Evolutionary conservation across 768 basidiomycete species (phyloP).

Genomic region (Tricholoma sp.): DNA sequence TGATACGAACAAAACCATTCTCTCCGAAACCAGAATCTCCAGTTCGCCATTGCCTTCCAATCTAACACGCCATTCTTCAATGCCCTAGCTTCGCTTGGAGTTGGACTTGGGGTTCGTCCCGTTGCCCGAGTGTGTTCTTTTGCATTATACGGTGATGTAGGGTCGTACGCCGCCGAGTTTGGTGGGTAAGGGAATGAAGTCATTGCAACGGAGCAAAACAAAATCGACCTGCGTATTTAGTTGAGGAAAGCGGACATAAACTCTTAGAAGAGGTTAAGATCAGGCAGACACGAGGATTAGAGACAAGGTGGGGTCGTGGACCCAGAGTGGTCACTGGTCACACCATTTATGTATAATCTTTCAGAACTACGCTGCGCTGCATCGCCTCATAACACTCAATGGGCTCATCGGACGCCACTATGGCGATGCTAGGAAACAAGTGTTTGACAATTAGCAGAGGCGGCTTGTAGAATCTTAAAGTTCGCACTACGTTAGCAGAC

Average conservation of each 20-base stretch:
- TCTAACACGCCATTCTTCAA: constrained; percentile 40
- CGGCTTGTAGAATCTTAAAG: too few species aligned
- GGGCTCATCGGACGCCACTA: background rate
- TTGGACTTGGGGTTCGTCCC: constrained; percentile 55
- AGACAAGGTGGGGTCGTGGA: background rate
- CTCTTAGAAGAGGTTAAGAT: background rate
- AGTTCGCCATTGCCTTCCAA: constrained; percentile 37
- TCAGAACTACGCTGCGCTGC: background rate
- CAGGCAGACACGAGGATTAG: background rate
- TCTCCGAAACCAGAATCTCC: constrained; percentile 49
- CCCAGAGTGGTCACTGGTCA: background rate
- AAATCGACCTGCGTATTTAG: background rate
- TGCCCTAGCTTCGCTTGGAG: constrained; percentile 51
- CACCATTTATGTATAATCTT: background rate
- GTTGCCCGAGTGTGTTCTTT: constrained; percentile 14
- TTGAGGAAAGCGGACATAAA: background rate
- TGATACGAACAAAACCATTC: constrained; percentile 51
- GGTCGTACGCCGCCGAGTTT: background rate
- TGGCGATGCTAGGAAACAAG: too few species aligned
- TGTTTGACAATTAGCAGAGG: too few species aligned
- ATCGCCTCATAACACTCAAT: background rate
- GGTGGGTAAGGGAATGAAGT: constrained; percentile 3
- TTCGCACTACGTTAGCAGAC: too few species aligned
- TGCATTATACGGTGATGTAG: constrained; percentile 11
- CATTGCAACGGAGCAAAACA: background rate